Base-by-base conservation (phyloP, 2,329 filamentous ascomycete genomes). In the Aureobasidium zeae region DNA sequence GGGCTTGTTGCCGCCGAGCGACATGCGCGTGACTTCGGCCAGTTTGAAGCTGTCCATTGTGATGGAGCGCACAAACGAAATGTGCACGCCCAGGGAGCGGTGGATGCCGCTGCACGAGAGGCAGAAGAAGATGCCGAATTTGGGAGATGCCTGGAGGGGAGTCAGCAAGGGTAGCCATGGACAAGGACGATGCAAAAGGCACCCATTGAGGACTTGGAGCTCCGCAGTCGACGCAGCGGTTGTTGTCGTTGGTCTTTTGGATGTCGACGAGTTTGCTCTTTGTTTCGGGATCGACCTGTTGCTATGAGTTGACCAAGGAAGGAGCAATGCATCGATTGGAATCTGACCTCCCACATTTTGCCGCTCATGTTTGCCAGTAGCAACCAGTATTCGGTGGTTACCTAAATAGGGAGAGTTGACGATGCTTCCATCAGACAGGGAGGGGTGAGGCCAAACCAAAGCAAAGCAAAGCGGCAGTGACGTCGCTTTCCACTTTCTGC, bases 11-110 rank as follows among this genome's bases (percentile, higher is more conserved):
- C 91, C 91, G 33, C 89, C 91, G 16, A 83, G 72, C 47, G 88
- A 79, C 91, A 98, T 96, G 53, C 88, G 83, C 65, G 86, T 81
- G 57, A 96, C 89, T 66, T 98, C 91, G 56, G 76, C 76, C 51
- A 79, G 77, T 65, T 98, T 98, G 72, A 98, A 96, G 46, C 87
- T 87, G 68, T 98, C 91, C 91, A 98, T 98, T 49, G 86, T 94
- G 59, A 96, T 91, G 57, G 84, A 91, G 48, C 91, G 83, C 51
- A 98, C 88, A 68, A 98, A 98, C 61, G 87, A 94, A 64, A 98
- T 94, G 71, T 98, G 91, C 25, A 98, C 91, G 49, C 91, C 91
- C 21, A 98, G 78, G 3, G 87, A 87, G 51, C 91, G 83, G 68
- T 98, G 91, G 42, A 91, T 85, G 55, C 91, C 91, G 24, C 88